These are phyloP conservation scores for Clitopilus hobsonii DNA, from an alignment of 768 basidiomycete species.

Conservation along the genomic window DNA sequence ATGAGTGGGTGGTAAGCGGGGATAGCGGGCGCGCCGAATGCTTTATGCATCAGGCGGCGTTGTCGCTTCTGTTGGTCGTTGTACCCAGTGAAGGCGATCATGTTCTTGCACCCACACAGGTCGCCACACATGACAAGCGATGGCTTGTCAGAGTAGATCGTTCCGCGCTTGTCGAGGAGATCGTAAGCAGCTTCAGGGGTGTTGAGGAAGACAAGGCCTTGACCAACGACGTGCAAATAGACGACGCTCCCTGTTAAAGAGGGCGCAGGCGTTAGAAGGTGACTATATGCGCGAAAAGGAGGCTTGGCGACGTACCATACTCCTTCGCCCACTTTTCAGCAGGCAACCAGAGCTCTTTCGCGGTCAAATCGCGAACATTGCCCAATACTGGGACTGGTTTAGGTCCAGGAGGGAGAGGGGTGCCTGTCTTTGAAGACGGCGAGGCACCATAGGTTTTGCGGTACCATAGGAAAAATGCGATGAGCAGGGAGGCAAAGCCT, in stretches of 20 bases:
- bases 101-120: constrained; percentile 69
- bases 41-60: constrained; percentile 62
- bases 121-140: constrained; percentile 66
- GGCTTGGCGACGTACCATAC: constrained; percentile 43
- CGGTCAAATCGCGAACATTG: constrained; percentile 55
- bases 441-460: constrained; percentile 37
- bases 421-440: constrained; percentile 16
- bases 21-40: constrained; percentile 49
- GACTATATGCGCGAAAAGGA: constrained; percentile 3
- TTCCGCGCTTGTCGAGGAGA: constrained; percentile 64
- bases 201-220: constrained; percentile 66
- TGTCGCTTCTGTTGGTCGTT: constrained; percentile 60
- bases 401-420: constrained; percentile 60
- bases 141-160: constrained; percentile 74
- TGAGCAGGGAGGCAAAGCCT: constrained; percentile 31
- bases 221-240: constrained; percentile 61
- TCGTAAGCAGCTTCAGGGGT: constrained; percentile 54
- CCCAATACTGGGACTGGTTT: constrained; percentile 61
- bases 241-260: constrained; percentile 53
- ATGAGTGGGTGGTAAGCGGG: constrained; percentile 55
- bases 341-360: constrained; percentile 62
- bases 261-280: constrained; percentile 4
- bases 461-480: constrained; percentile 35
- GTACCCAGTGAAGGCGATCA: constrained; percentile 68
- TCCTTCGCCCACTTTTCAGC: constrained; percentile 56